These are phyloP conservation scores for Emergomyces pasteurianus DNA, from an alignment of 2,329 filamentous ascomycete species.

Conservation along the genomic window DNA sequence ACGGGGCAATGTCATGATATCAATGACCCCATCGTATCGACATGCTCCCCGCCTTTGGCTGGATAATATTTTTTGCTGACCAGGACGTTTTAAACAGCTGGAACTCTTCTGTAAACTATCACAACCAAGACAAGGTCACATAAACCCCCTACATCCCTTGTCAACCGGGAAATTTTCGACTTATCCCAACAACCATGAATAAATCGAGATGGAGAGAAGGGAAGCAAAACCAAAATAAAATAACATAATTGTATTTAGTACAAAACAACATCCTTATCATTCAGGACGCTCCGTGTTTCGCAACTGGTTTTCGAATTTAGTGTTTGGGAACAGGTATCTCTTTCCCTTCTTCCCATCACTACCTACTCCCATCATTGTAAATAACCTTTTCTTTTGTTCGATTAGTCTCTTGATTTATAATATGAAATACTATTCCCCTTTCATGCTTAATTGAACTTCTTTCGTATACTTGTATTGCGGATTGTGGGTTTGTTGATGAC, in stretches of 20 bases:
- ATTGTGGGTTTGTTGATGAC: too few relatives aligned
- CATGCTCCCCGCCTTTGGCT: neutral
- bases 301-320: neutral
- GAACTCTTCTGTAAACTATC: slow-evolving; percentile 92
- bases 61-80: neutral
- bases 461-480: neutral
- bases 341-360: neutral
- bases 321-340: neutral
- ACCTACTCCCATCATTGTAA: neutral
- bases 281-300: neutral
- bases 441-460: neutral
- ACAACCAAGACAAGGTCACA: slow-evolving; percentile 71
- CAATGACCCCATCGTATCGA: neutral
- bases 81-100: slow-evolving; percentile 49
- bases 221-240: neutral
- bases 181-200: neutral
- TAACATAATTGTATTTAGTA: neutral
- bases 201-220: neutral
- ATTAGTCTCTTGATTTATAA: neutral
- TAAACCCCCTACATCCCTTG: slow-evolving; percentile 16
- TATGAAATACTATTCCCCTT: neutral
- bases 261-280: neutral
- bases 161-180: neutral
- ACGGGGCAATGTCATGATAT: neutral
- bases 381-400: neutral